Conservation (phyloP, 495 filamentous ascomycete genomes). For the Neurospora pannonica region DNA sequence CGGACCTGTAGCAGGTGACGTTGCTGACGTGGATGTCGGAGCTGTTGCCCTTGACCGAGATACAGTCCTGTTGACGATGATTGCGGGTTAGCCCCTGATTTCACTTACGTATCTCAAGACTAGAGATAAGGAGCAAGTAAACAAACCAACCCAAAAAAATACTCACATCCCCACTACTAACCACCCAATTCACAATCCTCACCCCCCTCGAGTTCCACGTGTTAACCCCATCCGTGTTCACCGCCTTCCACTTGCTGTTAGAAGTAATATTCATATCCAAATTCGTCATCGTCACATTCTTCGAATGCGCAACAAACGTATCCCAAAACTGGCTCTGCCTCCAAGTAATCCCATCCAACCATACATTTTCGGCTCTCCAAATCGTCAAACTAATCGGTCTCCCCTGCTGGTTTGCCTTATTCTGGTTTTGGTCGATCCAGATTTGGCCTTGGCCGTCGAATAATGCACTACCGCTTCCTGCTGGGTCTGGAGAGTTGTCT, state of each 20-base stretch:
- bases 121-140: background rate
- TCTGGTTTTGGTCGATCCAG: conserved; percentile 33
- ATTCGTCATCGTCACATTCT: background rate
- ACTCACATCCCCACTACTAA: background rate
- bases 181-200: background rate
- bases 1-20: conserved; percentile 33
- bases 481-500: no score
- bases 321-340: no score
- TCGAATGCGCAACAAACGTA: no score
- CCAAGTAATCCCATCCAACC: no score
- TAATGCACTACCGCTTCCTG: conserved; percentile 20
- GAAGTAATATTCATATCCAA: background rate
- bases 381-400: no score
- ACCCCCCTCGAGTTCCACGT: background rate
- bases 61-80: conserved; percentile 39
- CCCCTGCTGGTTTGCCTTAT: conserved; percentile 19
- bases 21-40: conserved; percentile 38
- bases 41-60: conserved; percentile 53
- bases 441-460: conserved; percentile 36
- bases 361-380: no score
- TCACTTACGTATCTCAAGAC: background rate
- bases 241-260: background rate
- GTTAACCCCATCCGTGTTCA: background rate
- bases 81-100: background rate
- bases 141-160: background rate